phyloP scores from a whole-genome alignment of 805 yeast genomes.

The Clavispora carvajalis region DNA sequence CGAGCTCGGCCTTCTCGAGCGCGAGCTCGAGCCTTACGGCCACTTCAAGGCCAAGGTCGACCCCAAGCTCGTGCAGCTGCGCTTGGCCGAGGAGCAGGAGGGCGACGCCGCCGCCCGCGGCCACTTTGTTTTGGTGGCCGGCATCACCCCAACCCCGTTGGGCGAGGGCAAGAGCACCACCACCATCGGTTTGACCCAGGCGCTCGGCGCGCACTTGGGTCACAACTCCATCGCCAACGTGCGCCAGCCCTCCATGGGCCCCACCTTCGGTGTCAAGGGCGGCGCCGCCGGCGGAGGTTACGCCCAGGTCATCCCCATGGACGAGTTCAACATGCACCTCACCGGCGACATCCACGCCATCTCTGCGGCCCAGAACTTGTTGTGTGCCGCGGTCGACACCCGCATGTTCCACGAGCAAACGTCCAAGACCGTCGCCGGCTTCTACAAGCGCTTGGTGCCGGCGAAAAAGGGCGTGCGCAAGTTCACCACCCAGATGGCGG shows the following conservation, averaged over 20 bases:
- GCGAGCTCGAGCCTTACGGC: constrained; percentile 86
- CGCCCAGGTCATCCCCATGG: constrained; percentile 98
- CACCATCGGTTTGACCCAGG: constrained; percentile 94
- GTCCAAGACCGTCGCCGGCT: constrained; percentile 69
- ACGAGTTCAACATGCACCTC: constrained; percentile 94
- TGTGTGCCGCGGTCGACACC: constrained; percentile 96
- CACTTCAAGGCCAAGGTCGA: constrained; percentile 85
- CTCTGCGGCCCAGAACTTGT: constrained; percentile 84
- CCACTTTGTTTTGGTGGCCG: constrained; percentile 86
- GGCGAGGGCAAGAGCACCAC: constrained; percentile 99
- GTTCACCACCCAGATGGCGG: constrained; percentile 74
- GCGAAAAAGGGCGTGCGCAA: constrained; percentile 72
- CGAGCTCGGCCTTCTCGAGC: constrained; percentile 73
- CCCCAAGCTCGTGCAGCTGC: constrained; percentile 30
- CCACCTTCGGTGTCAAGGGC: constrained; percentile 97
- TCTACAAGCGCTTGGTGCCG: constrained; percentile 84
- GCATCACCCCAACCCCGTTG: constrained; percentile 96
- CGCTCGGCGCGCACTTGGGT: constrained; percentile 84
- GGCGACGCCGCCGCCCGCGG: constrained; percentile 63
- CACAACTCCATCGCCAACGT: constrained; percentile 87
- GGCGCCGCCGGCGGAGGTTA: constrained; percentile 99
- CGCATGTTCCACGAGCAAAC: constrained; percentile 93
- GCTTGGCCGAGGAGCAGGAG: constrained; percentile 62
- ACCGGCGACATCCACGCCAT: constrained; percentile 98
- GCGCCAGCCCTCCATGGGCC: constrained; percentile 98